Conservation (phyloP, 2,329 filamentous ascomycete species). For the Paecilomyces dactylethromorphus region DNA sequence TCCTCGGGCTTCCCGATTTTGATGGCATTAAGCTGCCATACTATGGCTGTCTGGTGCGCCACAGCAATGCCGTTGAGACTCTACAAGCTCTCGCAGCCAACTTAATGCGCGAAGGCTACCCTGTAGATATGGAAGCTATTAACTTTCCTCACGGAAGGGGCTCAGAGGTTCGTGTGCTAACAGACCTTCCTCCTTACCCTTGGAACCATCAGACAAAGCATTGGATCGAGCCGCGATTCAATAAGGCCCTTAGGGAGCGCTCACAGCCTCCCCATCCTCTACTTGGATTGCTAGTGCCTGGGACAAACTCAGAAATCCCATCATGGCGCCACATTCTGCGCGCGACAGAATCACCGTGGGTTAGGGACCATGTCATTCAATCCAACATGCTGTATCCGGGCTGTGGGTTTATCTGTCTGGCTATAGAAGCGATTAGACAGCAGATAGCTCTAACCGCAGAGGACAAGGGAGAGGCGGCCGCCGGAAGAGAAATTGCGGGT, state of each 20-base stretch:
- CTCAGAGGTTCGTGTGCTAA: background rate
- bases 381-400: slow-evolving; percentile 10
- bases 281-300: slow-evolving; percentile 7
- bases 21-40: slow-evolving; percentile 1
- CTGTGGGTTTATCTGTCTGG: slow-evolving; percentile 6
- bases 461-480: background rate
- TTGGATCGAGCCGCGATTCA: slow-evolving; percentile 15
- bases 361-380: slow-evolving; percentile 14
- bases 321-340: slow-evolving; percentile 12
- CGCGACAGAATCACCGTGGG: slow-evolving; percentile 12
- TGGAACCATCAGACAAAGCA: slow-evolving; percentile 13
- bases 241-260: slow-evolving; percentile 2
- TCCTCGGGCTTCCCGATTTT: background rate
- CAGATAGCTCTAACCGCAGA: no score
- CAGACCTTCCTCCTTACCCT: slow-evolving; percentile 9
- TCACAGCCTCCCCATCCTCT: slow-evolving; percentile 9
- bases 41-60: slow-evolving; percentile 2
- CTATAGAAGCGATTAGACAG: slow-evolving; percentile 7
- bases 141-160: slow-evolving; percentile 2
- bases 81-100: background rate
- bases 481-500: slow-evolving; percentile 4
- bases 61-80: slow-evolving; percentile 2
- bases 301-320: slow-evolving; percentile 4
- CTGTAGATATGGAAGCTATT: background rate
- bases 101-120: background rate